Evolutionary conservation across 2,329 filamentous ascomycete genomes (phyloP), one percentile per base, ranked within the genome.

Genomic region (Ascochyta lentis): DNA sequence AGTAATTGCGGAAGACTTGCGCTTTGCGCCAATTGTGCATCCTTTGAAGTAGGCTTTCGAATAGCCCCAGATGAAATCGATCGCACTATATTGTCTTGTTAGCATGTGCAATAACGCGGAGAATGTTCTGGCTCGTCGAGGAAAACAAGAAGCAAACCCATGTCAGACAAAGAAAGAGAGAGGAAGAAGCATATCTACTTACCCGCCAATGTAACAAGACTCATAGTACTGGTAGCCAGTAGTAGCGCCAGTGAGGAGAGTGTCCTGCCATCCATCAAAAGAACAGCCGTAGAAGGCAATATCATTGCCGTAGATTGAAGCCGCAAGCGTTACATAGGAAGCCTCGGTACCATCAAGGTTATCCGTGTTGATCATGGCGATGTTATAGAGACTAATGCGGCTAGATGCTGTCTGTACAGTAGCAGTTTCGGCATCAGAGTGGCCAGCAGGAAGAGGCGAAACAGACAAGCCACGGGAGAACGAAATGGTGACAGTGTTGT

Each of bases 361-460:
- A 22, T 66, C 64, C 2, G 56, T 60, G 31, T 68, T 68, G 44
- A 68, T 59, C 54, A 84, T 77, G 64, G 85, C 84, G 64, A 88
- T 76, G 56, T 88, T 88, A 74, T 88, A 88, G 24, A 87, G 70
- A 61, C 80, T 81, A 56, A 87, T 81, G 54, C 81, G 78, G 12
- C 66, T 72, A 1, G 81, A 79, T 54, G 68, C 70, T 4, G 76
- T 78, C 16, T 79, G 73, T 16, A 81, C 65, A 0, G 80, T 82
- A 3, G 71, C 77, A 16, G 79, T 86, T 57, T 74, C 72, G 52
- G 87, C 85, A 60, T 88, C 81, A 2, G 59, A 64, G 24, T 68
- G 65, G 63, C 70, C 63, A 13, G 39, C 58, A 12, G 67, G 66
- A 8, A 63, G 50, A 9, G 60, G 80, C 38, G 78, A 65, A 35